Evolutionary conservation across 192 early-diverging fungal species (phyloP).

Genomic region (Umbelopsis sp.): DNA sequence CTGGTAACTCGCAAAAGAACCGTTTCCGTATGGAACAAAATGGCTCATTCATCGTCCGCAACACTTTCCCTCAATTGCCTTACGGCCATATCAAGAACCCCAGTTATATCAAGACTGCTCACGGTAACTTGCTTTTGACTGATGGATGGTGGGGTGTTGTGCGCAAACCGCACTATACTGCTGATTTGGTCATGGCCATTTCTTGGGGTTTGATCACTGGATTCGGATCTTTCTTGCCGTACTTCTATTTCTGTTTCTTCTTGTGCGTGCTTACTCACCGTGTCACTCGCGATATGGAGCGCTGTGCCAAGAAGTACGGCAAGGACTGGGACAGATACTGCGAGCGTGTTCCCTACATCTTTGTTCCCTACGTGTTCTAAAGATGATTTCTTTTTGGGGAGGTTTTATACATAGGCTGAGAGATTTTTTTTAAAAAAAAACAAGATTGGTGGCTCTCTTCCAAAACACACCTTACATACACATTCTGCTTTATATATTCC

Average conservation of each 20-base stretch:
- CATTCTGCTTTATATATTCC: no score
- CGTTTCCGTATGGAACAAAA: constrained; percentile 50
- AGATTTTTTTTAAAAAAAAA: no score
- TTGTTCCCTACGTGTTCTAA: constrained; percentile 76
- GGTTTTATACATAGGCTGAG: no score
- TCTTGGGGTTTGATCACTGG: constrained; percentile 86
- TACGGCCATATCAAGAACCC: constrained; percentile 60
- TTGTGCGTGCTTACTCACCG: constrained; percentile 81
- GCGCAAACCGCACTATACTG: constrained; percentile 75
- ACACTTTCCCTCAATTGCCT: constrained; percentile 51
- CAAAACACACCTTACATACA: no score
- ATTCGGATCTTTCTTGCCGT: constrained; percentile 76
- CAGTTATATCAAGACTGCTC: constrained; percentile 64
- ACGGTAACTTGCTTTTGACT: constrained; percentile 61
- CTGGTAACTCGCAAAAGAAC: constrained; percentile 59
- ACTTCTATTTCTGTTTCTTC: constrained; percentile 92
- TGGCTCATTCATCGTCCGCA: constrained; percentile 44
- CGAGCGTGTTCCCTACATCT: constrained; percentile 72
- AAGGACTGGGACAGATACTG: constrained; percentile 88
- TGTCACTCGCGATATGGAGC: constrained; percentile 79
- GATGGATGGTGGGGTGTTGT: constrained; percentile 77
- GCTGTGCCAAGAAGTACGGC: constrained; percentile 87
- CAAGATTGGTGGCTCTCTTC: no score
- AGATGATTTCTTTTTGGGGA: no score
- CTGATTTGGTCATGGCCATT: constrained; percentile 86